Percentiles rank a stretch among this genome's conserved stretches.
Evolutionary conservation across 2,329 filamentous ascomycete genomes (phyloP).

Genomic region (Aschersonia sp.): DNA sequence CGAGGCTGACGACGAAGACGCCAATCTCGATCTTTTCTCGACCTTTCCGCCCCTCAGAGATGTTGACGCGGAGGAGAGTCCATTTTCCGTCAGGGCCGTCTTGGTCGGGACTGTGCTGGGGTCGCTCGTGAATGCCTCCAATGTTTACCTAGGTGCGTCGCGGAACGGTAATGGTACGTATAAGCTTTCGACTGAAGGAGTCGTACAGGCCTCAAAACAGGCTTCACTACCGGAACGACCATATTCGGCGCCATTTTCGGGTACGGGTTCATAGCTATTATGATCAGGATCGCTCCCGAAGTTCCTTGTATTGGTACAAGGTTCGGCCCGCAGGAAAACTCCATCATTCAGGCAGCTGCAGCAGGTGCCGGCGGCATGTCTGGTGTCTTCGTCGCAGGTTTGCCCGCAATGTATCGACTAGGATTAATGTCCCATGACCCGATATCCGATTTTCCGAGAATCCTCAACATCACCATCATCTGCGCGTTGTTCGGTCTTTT

Average conservation of each 20-base stretch:
- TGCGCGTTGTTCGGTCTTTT: slow-evolving; percentile 51
- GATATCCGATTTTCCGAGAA: slow-evolving; percentile 38
- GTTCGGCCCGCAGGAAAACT: slow-evolving; percentile 48
- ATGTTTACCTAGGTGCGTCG: slow-evolving; percentile 40
- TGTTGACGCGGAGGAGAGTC: slow-evolving; percentile 27
- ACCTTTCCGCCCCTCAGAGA: slow-evolving; percentile 26
- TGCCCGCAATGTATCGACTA: slow-evolving; percentile 46
- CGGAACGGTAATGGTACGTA: too few relatives aligned
- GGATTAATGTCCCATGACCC: slow-evolving; percentile 32
- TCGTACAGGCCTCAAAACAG: slow-evolving; percentile 29
- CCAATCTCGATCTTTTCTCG: slow-evolving; percentile 18
- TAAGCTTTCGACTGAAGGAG: too few relatives aligned
- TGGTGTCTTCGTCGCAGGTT: slow-evolving; percentile 41
- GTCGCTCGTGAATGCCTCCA: slow-evolving; percentile 45
- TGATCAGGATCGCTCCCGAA: slow-evolving; percentile 31
- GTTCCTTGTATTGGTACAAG: slow-evolving; percentile 36
- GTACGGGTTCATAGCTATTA: slow-evolving; percentile 39
- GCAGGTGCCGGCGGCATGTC: slow-evolving; percentile 43
- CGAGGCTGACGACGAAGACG: slow-evolving; percentile 12
- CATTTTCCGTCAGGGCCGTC: slow-evolving; percentile 40
- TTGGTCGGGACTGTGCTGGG: slow-evolving; percentile 40
- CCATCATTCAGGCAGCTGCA: slow-evolving; percentile 44
- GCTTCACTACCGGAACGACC: slow-evolving; percentile 32
- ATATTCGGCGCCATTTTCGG: slow-evolving; percentile 43
- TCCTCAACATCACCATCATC: slow-evolving; percentile 45